Evolutionary conservation across 164 flowering plant species (phyloP).

Genomic region (Platanus orientalis): DNA sequence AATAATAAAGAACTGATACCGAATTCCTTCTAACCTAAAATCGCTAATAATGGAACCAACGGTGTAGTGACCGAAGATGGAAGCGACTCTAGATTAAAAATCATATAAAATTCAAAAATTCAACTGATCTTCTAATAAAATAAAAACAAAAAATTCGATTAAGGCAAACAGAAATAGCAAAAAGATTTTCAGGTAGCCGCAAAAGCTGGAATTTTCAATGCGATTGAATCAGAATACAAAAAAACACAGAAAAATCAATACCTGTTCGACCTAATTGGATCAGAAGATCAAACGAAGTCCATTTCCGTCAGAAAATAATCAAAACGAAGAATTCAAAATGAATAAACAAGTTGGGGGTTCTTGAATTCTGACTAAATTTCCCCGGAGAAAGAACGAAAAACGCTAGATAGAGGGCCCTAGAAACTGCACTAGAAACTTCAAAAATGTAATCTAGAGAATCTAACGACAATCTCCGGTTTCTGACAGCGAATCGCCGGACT

Average conservation of each 20-base stretch:
- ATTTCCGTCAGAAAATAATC: slow-evolving; percentile 2
- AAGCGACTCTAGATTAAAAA: neutral
- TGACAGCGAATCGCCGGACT: neutral
- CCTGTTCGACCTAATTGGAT: neutral
- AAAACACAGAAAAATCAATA: neutral
- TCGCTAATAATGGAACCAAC: neutral
- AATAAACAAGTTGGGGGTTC: neutral
- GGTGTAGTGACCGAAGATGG: neutral
- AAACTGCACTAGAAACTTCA: neutral
- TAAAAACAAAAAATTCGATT: neutral
- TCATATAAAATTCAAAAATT: neutral
- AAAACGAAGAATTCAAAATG: slow-evolving; percentile 11
- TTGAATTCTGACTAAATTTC: slow-evolving; percentile 14
- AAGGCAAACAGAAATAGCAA: neutral
- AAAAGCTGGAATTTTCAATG: neutral
- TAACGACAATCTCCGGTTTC: slow-evolving; percentile 4
- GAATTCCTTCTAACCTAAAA: neutral
- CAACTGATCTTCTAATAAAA: neutral
- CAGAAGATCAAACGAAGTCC: slow-evolving; percentile 2
- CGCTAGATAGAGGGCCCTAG: too few species aligned
- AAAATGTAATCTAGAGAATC: neutral
- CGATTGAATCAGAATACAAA: neutral
- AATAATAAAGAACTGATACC: neutral
- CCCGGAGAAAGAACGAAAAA: neutral
- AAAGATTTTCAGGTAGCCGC: neutral